Evolutionary conservation across 306 rosid genomes (phyloP).

Genomic region (Rubus idaeus): DNA sequence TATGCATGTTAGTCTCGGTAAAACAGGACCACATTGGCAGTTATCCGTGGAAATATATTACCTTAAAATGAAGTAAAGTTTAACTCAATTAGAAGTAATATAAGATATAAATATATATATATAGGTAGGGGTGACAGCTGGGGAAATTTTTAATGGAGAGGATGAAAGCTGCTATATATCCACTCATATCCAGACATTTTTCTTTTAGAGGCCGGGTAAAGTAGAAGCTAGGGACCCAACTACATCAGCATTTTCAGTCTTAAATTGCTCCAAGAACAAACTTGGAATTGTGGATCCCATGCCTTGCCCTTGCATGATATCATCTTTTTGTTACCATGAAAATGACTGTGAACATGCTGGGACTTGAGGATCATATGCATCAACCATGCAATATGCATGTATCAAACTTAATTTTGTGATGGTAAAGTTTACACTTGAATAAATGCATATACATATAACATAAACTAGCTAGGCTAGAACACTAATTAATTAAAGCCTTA

Average conservation of each 20-base stretch:
- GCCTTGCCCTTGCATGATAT: background rate
- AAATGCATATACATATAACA: too few relatives aligned
- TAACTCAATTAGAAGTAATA: background rate
- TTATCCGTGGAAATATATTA: background rate
- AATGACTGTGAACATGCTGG: background rate
- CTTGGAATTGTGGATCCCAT: background rate
- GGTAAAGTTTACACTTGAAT: too few relatives aligned
- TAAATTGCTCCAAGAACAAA: background rate
- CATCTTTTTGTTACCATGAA: background rate
- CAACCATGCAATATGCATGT: too few relatives aligned
- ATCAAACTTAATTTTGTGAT: too few relatives aligned
- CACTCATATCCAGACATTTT: background rate
- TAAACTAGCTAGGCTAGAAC: too few relatives aligned
- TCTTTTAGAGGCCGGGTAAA: background rate
- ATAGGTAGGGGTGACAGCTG: background rate
- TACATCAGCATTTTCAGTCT: background rate
- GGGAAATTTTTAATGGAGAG: background rate
- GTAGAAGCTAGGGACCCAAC: background rate
- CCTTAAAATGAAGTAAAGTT: background rate
- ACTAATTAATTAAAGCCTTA: too few relatives aligned
- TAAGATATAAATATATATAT: too few relatives aligned
- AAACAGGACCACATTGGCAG: background rate
- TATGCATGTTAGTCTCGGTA: background rate
- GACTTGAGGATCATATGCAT: background rate
- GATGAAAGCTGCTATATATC: background rate